A percentile compares a stretch with the other conserved stretches of the same genome.
These are phyloP conservation scores for Leucosporidium scottii DNA, from an alignment of 768 basidiomycete genomes.

Conservation along the genomic window DNA sequence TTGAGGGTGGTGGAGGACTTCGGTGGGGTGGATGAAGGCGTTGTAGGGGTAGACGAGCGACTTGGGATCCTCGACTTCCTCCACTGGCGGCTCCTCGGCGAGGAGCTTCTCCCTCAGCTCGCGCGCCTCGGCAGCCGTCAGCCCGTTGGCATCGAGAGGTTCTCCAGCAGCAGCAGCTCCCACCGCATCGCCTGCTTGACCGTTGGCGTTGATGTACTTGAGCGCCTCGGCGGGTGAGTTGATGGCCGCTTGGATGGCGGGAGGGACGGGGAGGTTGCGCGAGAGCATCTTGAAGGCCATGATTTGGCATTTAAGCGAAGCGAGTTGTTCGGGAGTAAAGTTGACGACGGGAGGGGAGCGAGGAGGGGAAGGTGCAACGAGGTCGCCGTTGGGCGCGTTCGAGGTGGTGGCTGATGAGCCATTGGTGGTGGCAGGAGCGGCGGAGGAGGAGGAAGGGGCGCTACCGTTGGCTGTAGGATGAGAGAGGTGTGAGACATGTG, in stretches of 20 bases:
- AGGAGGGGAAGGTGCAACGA: slow-evolving; percentile 44
- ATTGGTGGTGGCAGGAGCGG: background rate
- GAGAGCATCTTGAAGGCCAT: slow-evolving; percentile 37
- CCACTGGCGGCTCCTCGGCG: slow-evolving; percentile 12
- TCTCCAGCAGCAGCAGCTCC: background rate
- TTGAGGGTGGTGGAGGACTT: slow-evolving; percentile 60
- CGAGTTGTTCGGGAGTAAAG: slow-evolving; percentile 67
- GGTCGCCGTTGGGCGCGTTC: slow-evolving; percentile 11
- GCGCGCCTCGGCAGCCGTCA: background rate
- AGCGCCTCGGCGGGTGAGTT: slow-evolving; percentile 20
- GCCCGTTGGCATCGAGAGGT: background rate
- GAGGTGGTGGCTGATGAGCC: background rate
- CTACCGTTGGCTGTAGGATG: background rate
- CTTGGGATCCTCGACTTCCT: slow-evolving; percentile 25
- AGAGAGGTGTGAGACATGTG: no score
- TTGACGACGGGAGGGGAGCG: slow-evolving; percentile 59
- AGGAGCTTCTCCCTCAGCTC: slow-evolving; percentile 3
- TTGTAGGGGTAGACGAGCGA: slow-evolving; percentile 26
- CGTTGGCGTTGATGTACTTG: slow-evolving; percentile 3
- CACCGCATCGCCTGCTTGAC: background rate
- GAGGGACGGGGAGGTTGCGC: slow-evolving; percentile 36
- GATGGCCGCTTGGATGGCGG: slow-evolving; percentile 29
- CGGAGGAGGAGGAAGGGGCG: background rate
- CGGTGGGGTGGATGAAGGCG: slow-evolving; percentile 48
- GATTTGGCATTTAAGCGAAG: slow-evolving; percentile 35